Evolutionary conservation across 805 yeast species (phyloP).

Genomic region (Tetrapisispora nanseiensis): DNA sequence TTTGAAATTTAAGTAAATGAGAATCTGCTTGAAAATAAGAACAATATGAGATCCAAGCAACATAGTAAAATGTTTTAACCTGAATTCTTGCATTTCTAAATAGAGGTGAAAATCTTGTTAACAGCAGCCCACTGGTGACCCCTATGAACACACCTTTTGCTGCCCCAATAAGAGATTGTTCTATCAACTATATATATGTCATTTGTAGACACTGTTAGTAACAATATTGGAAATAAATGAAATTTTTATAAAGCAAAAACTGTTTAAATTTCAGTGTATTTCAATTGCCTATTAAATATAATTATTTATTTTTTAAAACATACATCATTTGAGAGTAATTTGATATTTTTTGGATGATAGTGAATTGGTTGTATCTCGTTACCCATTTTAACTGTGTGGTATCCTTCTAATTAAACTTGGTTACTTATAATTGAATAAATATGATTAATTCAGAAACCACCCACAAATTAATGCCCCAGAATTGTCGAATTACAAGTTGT

Average conservation of each 20-base stretch:
- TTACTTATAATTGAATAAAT: no score
- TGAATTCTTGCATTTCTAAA: constrained; percentile 33
- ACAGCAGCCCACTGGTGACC: constrained; percentile 25
- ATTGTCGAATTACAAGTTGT: no score
- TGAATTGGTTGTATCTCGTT: constrained; percentile 29
- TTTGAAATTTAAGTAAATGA: constrained; percentile 31
- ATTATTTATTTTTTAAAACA: no score
- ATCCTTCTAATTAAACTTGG: background rate
- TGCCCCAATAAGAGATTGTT: constrained; percentile 35
- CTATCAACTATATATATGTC: constrained; percentile 20
- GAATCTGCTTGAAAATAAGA: constrained; percentile 36
- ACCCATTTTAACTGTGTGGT: constrained; percentile 10
- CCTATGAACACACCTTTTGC: constrained; percentile 35
- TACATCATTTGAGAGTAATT: constrained; percentile 30
- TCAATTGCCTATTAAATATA: no score
- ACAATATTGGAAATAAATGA: background rate
- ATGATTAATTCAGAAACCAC: no score
- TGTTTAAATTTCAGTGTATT: no score
- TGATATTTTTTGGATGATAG: constrained; percentile 30
- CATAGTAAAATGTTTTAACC: constrained; percentile 34
- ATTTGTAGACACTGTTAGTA: constrained; percentile 5
- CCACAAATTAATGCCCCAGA: no score
- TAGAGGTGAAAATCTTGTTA: constrained; percentile 29
- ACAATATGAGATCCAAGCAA: constrained; percentile 34
- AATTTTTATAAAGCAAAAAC: no score